These are phyloP conservation scores for Mrakia gelida DNA, from an alignment of 768 basidiomycete genomes.

Conservation along the genomic window DNA sequence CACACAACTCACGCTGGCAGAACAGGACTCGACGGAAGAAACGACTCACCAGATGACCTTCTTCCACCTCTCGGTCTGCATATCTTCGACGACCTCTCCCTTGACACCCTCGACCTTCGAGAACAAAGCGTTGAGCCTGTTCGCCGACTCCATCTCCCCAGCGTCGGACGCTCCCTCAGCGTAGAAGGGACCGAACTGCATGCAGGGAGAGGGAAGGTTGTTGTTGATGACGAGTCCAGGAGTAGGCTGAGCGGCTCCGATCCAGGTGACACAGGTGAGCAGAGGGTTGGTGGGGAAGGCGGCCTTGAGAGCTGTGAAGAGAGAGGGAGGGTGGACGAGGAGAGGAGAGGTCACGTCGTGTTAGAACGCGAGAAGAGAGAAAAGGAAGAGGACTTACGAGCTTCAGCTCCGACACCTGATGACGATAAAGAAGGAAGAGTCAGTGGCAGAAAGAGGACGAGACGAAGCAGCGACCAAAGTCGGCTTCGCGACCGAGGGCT, in stretches of 20 bases:
- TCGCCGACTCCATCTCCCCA: constrained; percentile 16
- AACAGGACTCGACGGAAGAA: neutral
- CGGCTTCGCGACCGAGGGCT: neutral
- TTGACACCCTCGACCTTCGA: constrained; percentile 3
- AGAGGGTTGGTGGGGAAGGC: constrained; percentile 30
- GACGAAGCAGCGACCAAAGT: neutral
- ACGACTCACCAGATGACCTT: constrained; percentile 31
- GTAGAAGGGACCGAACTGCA: constrained; percentile 31
- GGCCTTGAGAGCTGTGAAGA: constrained; percentile 17
- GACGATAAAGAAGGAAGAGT: neutral
- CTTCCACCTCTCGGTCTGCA: constrained; percentile 30
- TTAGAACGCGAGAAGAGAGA: neutral
- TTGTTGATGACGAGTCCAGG: constrained; percentile 27
- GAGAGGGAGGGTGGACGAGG: neutral
- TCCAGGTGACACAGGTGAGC: constrained; percentile 33
- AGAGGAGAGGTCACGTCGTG: neutral
- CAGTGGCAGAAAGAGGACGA: neutral
- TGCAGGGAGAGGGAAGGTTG: constrained; percentile 31
- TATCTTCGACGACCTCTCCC: constrained; percentile 29
- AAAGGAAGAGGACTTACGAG: constrained; percentile 4
- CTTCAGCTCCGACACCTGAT: constrained; percentile 18
- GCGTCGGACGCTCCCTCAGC: neutral
- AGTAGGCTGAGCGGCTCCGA: constrained; percentile 25
- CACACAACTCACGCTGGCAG: neutral
- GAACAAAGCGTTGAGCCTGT: constrained; percentile 22